Evolutionary conservation across 2,329 filamentous ascomycete species (phyloP).

Genomic region (Diaporthe amygdali): DNA sequence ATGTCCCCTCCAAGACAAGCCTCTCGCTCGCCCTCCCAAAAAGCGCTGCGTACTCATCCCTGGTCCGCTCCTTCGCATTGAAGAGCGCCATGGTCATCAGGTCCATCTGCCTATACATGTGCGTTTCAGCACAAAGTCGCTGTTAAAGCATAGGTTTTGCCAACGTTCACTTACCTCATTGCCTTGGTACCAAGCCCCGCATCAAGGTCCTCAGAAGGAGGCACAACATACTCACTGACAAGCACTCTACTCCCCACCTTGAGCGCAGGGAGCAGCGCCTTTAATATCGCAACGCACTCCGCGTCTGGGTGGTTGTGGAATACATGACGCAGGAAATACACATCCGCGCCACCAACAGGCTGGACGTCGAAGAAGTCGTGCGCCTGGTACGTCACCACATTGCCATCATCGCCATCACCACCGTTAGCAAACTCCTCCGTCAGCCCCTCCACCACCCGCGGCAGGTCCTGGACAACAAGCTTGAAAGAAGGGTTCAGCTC

Average conservation of each 20-base stretch:
- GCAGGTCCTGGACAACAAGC: slow-evolving; percentile 7
- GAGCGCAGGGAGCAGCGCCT: slow-evolving; percentile 22
- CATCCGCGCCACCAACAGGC: slow-evolving; percentile 39
- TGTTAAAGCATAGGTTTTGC: too few relatives aligned
- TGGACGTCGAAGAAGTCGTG: slow-evolving; percentile 49
- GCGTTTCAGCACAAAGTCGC: too few relatives aligned
- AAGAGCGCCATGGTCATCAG: not conserved
- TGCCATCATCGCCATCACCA: not conserved
- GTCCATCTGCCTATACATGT: not conserved
- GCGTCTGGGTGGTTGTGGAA: slow-evolving; percentile 51
- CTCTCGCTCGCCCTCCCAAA: not conserved
- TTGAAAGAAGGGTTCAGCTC: not conserved
- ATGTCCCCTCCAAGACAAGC: not conserved
- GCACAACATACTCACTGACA: not conserved
- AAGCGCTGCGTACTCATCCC: not conserved
- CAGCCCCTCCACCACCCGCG: not conserved
- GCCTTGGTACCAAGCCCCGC: not conserved
- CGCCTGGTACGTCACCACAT: slow-evolving; percentile 27
- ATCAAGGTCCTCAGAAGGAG: not conserved
- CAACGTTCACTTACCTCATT: not conserved
- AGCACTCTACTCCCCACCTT: not conserved
- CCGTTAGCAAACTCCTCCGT: not conserved
- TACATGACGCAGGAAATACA: slow-evolving; percentile 48
- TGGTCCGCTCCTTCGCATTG: not conserved
- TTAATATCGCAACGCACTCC: slow-evolving; percentile 35